Conservation (phyloP, 306 rosid species). For the Vigna radiata region DNA sequence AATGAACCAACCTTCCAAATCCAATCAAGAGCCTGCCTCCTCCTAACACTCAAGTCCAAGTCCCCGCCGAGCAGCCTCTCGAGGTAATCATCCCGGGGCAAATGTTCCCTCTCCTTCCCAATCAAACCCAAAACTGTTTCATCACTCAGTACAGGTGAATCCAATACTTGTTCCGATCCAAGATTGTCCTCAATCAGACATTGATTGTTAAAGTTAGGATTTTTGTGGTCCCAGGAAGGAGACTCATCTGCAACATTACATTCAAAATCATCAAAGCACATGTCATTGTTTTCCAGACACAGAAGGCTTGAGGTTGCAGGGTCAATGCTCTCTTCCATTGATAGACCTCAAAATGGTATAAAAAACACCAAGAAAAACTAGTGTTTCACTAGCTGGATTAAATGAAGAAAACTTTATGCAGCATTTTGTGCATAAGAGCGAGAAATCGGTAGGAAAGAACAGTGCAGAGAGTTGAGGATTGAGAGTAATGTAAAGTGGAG, state of each 20-base stretch:
- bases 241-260: constrained; percentile 43
- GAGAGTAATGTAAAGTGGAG: not conserved
- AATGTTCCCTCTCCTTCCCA: constrained; percentile 63
- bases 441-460: constrained; percentile 5
- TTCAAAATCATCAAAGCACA: constrained; percentile 57
- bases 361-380: not conserved
- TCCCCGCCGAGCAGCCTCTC: constrained; percentile 67
- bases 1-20: constrained; percentile 70
- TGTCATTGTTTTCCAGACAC: constrained; percentile 53
- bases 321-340: constrained; percentile 66
- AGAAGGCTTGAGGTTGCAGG: constrained; percentile 53
- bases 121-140: constrained; percentile 56
- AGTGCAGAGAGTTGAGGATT: constrained; percentile 1
- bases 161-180: constrained; percentile 51
- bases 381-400: constrained; percentile 27
- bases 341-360: constrained; percentile 37
- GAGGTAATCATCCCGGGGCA: constrained; percentile 72
- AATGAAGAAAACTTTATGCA: constrained; percentile 25
- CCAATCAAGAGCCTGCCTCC: constrained; percentile 80
- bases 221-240: constrained; percentile 48
- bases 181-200: constrained; percentile 35
- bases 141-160: constrained; percentile 54
- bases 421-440: not conserved
- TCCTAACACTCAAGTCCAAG: constrained; percentile 64
- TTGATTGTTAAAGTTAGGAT: constrained; percentile 29